Evolutionary conservation across 495 filamentous ascomycete species (phyloP).

Genomic region (Aspergillus nidulans): DNA sequence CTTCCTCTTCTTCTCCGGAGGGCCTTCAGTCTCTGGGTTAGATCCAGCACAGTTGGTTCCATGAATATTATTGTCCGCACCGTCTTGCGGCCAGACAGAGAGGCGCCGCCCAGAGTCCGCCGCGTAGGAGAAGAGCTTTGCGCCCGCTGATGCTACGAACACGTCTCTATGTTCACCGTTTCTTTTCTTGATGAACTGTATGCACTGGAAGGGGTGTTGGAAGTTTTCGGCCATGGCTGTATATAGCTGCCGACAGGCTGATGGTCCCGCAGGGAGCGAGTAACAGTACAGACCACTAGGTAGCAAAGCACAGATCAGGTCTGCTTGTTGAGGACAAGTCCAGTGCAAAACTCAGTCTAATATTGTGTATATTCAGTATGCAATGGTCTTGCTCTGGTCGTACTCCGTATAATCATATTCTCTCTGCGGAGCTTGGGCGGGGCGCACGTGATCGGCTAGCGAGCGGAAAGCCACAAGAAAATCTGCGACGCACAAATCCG

Average conservation of each 20-base stretch:
- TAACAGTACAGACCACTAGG: not conserved
- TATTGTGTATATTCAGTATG: no score
- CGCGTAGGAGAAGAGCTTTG: constrained; percentile 50
- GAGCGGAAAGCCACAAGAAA: constrained; percentile 38
- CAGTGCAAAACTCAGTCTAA: no score
- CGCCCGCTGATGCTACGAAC: constrained; percentile 53
- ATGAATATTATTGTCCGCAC: constrained; percentile 13
- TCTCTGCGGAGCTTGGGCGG: constrained; percentile 6
- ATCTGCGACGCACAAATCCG: constrained; percentile 24
- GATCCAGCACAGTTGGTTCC: constrained; percentile 13
- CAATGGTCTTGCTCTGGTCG: no score
- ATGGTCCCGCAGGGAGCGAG: not conserved
- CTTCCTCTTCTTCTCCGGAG: constrained; percentile 51
- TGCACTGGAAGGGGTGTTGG: constrained; percentile 50
- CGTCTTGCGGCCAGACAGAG: constrained; percentile 47
- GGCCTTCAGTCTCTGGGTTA: constrained; percentile 29
- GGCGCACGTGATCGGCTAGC: constrained; percentile 37
- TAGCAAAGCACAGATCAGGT: not conserved
- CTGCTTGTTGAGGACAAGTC: not conserved
- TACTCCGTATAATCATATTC: no score
- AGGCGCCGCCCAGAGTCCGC: constrained; percentile 38
- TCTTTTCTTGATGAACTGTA: constrained; percentile 40
- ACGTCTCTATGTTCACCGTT: constrained; percentile 27
- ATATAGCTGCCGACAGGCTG: not conserved
- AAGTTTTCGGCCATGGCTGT: constrained; percentile 28